Evolutionary conservation across 202 grass and related monocot species (phyloP), one percentile per base, ranked within the genome.

Genomic region (Schoenoplectus tabernaemontani): DNA sequence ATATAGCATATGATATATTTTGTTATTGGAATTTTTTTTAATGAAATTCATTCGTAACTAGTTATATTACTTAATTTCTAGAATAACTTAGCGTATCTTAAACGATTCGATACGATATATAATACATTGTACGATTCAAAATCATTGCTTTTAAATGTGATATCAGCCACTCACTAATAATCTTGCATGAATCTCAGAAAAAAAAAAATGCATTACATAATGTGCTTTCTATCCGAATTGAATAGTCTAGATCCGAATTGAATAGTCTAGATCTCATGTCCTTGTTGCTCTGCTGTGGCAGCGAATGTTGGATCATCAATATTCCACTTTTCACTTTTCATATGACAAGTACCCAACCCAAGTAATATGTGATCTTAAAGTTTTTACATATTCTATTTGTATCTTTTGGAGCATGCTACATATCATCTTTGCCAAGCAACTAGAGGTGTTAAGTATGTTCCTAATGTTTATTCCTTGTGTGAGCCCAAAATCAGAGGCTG

Each of bases 401-500:
- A 92, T 89, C 95, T 97, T 86, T 86, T 97, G 85, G 89, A 97
- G 77, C 83, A 86, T 56, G 82, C 85, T 72, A 97, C 95, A 79
- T 97, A 92, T 90, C 92, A 92, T 87, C 95, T 97, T 90, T 97
- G 94, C 78, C 95, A 97, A 92, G 95, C 95, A 86, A 97, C 95
- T 74, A 97, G 89, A 94, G 95, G 95, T 90, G 38, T 34, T 68
- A 37, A 19, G 11, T 63, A 47, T 80, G 34, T 36, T 85, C 33
- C 26, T 57, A 76, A 50, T 84, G 12, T 75, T 2, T 75, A 33
- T 32, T 34, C 17, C 28, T 17, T 37, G 2, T 37, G 36, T 37
- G n/a, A n/a, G n/a, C n/a, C n/a, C n/a, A n/a, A n/a, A n/a, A n/a
- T n/a, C n/a, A n/a, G n/a, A n/a, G n/a, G n/a, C n/a, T n/a, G n/a